Conservation (phyloP, 768 basidiomycete species). For the Amanita pallidorosea region DNA sequence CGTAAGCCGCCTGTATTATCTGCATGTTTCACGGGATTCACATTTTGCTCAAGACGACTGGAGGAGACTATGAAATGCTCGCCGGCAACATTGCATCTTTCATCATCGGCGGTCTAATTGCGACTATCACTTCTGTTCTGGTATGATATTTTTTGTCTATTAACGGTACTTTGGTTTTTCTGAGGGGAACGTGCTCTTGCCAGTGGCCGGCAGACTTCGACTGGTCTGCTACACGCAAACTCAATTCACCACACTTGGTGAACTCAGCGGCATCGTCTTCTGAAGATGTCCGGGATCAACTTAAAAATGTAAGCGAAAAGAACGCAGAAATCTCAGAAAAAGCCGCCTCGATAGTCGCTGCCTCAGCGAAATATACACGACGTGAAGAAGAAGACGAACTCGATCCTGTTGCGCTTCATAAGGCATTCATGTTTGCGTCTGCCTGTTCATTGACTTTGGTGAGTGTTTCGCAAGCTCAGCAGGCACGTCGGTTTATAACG, state of each 20-base stretch:
- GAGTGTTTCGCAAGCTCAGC: slow-evolving; percentile 10
- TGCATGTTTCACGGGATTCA: background rate
- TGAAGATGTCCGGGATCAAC: background rate
- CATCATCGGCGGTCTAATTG: slow-evolving; percentile 68
- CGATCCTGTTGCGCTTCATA: slow-evolving; percentile 51
- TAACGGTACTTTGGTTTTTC: background rate
- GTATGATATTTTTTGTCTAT: slow-evolving; percentile 24
- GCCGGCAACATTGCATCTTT: slow-evolving; percentile 86
- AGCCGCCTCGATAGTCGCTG: background rate
- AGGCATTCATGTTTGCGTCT: slow-evolving; percentile 75
- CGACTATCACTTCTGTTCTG: slow-evolving; percentile 51
- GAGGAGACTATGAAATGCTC: slow-evolving; percentile 54
- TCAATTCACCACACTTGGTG: slow-evolving; percentile 37
- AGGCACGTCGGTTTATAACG: background rate
- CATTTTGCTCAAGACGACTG: slow-evolving; percentile 15
- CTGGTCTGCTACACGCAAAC: slow-evolving; percentile 68
- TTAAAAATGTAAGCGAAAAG: background rate
- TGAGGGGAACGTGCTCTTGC: background rate
- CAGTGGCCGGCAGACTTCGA: slow-evolving; percentile 79
- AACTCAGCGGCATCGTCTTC: background rate
- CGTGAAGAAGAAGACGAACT: slow-evolving; percentile 42
- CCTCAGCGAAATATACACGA: background rate
- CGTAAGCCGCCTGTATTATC: slow-evolving; percentile 23
- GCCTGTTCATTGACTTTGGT: slow-evolving; percentile 64
- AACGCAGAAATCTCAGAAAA: background rate